Percentiles rank a stretch among this genome's conserved stretches.
phyloP scores from a whole-genome alignment of 805 yeast species.

The Candida awuae region DNA sequence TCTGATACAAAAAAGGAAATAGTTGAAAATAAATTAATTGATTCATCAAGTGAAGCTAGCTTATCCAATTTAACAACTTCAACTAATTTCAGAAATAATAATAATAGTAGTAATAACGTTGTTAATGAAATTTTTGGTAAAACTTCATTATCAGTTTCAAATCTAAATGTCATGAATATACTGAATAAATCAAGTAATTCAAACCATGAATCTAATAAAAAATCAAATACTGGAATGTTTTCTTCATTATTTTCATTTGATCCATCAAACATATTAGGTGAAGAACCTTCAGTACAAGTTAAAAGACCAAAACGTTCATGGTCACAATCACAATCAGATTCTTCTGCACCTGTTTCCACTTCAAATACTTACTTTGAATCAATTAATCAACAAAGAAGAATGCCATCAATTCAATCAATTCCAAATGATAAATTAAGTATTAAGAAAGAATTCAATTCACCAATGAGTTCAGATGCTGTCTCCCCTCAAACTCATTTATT shows the following conservation, averaged over 20 bases:
- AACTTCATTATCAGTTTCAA: background rate
- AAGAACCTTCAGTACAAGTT: constrained; percentile 13
- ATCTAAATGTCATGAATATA: constrained; percentile 1
- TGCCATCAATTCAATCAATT: constrained; percentile 6
- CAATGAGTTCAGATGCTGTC: constrained; percentile 26
- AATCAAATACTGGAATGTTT: constrained; percentile 6
- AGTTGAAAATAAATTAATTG: constrained; percentile 22
- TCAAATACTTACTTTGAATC: constrained; percentile 21
- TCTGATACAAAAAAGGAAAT: constrained; percentile 4
- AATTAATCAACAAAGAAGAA: constrained; percentile 20
- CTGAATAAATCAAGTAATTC: background rate
- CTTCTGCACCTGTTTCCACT: background rate
- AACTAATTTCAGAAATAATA: background rate
- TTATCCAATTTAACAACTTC: constrained; percentile 15
- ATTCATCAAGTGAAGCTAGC: constrained; percentile 26
- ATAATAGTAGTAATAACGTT: background rate
- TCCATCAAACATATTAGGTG: constrained; percentile 12
- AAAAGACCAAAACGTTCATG: constrained; percentile 29
- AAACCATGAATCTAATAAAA: background rate
- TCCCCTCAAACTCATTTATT: constrained; percentile 25
- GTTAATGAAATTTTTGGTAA: background rate
- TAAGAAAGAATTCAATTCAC: constrained; percentile 26
- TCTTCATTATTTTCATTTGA: constrained; percentile 9
- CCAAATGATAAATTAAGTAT: constrained; percentile 5
- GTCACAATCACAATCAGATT: constrained; percentile 20